phyloP scores from a whole-genome alignment of 371 early-diverging fungal genomes.

The Apophysomyces sp. region DNA sequence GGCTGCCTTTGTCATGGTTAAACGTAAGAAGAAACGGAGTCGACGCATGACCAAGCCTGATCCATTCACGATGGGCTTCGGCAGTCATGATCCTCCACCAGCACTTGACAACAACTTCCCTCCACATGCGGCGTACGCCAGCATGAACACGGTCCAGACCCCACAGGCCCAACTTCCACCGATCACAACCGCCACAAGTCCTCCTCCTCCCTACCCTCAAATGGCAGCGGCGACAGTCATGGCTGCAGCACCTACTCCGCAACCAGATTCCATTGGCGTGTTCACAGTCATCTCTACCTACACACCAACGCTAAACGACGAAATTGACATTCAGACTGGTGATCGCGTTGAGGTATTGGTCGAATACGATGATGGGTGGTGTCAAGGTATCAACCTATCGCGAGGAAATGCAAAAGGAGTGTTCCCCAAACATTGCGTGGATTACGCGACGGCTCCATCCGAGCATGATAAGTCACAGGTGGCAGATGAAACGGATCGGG shows the following conservation, averaged over 20 bases:
- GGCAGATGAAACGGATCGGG: constrained; percentile 6
- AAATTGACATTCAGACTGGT: constrained; percentile 63
- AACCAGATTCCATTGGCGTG: constrained; percentile 50
- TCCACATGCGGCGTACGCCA: constrained; percentile 14
- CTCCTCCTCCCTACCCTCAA: constrained; percentile 3
- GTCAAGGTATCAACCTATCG: constrained; percentile 61
- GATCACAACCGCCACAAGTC: background rate
- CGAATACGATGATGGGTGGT: constrained; percentile 76
- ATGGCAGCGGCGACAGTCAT: background rate
- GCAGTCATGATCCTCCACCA: constrained; percentile 33
- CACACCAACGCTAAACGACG: constrained; percentile 66
- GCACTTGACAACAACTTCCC: constrained; percentile 8
- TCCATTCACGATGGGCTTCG: constrained; percentile 53
- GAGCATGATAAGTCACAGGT: background rate
- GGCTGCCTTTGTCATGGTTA: constrained; percentile 39
- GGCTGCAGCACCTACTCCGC: constrained; percentile 10
- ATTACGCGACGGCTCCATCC: constrained; percentile 11
- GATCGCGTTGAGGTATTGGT: constrained; percentile 63
- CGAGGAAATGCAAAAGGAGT: constrained; percentile 61
- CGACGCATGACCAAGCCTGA: constrained; percentile 29
- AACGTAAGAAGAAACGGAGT: constrained; percentile 21
- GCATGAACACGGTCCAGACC: constrained; percentile 1
- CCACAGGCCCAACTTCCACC: constrained; percentile 2
- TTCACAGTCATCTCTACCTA: constrained; percentile 56
- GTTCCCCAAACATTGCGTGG: constrained; percentile 65